Evolutionary conservation across 176 grass and related monocot genomes (phyloP).

Genomic region (Lolium perenne): DNA sequence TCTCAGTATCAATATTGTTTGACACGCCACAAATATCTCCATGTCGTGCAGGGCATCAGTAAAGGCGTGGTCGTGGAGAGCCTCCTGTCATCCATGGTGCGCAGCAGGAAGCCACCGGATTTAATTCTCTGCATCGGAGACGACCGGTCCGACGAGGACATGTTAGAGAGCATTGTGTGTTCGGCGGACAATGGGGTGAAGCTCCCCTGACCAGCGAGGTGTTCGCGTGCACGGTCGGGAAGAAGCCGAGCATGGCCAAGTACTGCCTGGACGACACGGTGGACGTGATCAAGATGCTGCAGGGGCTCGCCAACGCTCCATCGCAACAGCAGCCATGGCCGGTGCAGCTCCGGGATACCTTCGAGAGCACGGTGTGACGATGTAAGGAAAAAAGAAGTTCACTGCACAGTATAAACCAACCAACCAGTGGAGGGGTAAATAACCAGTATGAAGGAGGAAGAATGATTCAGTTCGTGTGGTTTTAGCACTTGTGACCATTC

Average conservation of each 20-base stretch:
- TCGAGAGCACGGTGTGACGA: slow-evolving; percentile 75
- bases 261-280: slow-evolving; percentile 95
- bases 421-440: slow-evolving; percentile 2
- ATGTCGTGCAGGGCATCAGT: slow-evolving; percentile 48
- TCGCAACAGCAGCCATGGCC: slow-evolving; percentile 38
- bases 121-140: slow-evolving; percentile 93
- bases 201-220: slow-evolving; percentile 69
- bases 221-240: slow-evolving; percentile 94
- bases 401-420: too few species aligned
- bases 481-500: slow-evolving; percentile 29
- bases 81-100: slow-evolving; percentile 64
- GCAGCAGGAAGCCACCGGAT: slow-evolving; percentile 57
- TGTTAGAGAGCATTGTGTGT: slow-evolving; percentile 94
- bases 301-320: slow-evolving; percentile 68
- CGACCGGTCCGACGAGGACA: slow-evolving; percentile 94
- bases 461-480: slow-evolving; percentile 44
- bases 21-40: slow-evolving; percentile 12
- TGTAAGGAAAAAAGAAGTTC: neutral
- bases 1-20: neutral
- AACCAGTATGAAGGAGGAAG: slow-evolving; percentile 14
- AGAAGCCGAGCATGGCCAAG: slow-evolving; percentile 98
- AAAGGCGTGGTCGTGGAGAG: slow-evolving; percentile 59
- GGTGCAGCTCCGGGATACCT: slow-evolving; percentile 70
- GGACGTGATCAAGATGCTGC: slow-evolving; percentile 93
- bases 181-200: slow-evolving; percentile 50